Base-by-base conservation (phyloP, 495 filamentous ascomycete genomes). In the Oidiodendron maius region DNA sequence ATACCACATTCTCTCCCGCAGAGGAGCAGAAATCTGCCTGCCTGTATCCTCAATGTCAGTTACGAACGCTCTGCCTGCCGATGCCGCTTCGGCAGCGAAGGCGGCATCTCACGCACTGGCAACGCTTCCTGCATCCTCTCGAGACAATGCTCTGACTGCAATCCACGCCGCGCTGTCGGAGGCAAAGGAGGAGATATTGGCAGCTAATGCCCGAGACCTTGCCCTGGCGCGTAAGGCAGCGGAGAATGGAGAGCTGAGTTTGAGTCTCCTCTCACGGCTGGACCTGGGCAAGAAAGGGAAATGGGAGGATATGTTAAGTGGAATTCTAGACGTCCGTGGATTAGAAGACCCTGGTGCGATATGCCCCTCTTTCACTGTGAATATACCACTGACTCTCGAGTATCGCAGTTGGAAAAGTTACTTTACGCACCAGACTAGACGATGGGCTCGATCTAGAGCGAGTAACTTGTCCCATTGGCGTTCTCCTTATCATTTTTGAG, bases 251-350 rank as follows among this genome's bases (percentile, higher is more conserved):
- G 69, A 81, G 44, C 65, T 97, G 18, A 94, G 82, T 57, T 76
- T 84, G 55, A 94, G 89, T 62, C 74, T 99, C 15, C 74, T 97
- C n/a, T 93, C 95, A 58, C 74, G 93, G 53, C 72, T 99, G 44
- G 91, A 97, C 57, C 69, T 98, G 10, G 78, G 81, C 8, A 84
- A 84, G 61, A 77, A 78, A 44, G 89, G 91, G 32, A 97, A 98
- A 71, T 98, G 82, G 76, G 88, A 96, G 57, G 93, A 96, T 56
- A 99, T 97, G 93, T 75, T 99, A 40, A 82, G 94, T 65, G 94
- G 93, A 22, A 94, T 99, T 52, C 63, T 96, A 43, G 87, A 91
- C 66, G 94, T 99, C 34, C 75, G 86, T 54, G 80, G 79, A 43
- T 74, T 99, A 12, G 81, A 85, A 48, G 93, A 99, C 68, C 93